Base-by-base conservation (phyloP, 305 asterid genomes). In the Rubia tinctorum region DNA sequence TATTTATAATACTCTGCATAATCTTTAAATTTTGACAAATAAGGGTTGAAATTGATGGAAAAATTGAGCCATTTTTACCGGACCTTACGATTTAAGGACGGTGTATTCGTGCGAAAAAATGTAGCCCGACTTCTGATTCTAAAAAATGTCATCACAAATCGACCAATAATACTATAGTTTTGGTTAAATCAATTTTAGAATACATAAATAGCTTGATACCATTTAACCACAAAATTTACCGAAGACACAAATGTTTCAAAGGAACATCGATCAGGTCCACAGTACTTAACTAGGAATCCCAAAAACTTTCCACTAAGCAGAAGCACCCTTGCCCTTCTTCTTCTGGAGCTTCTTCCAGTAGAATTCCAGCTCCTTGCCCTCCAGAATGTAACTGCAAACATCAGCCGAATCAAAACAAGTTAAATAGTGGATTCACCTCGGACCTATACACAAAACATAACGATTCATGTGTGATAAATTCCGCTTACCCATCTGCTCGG, bases 401-500 rank as follows among this genome's bases (percentile, higher is more conserved):
- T 49, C 55, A 49, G 3, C 22, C 3, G 9, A 53, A 53, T 17
- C 59, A 53, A 53, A 53, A 17, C 23, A 53, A 18, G 59, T 18
- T 30, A 30, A 3, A 30, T 3, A 30, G 34, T n/a, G 34, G 34
- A 30, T 30, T 53, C 18, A 53, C 23, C 59, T 53, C 14, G 22
- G 20, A 51, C 8, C 20, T 17, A 53, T 7, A 18, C 7, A 18
- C 23, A 51, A 15, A 51, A 22, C 20, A 51, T 20, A 18, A 18
- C 59, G 3, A 53, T 17, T 53, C 23, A 5, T 2, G 0, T 17
- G 3, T 18, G 9, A 53, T 8, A 53, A 17, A 17, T 5, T 53
- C 9, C 6, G 22, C 37, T 8, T 18, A 70, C 96, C 94, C 96
- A 68, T 90, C 96, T 5, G 86, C 77, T 63, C 96, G 86, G 25